Evolutionary conservation across 1,284 basidiomycete genomes (phyloP).

Genomic region (Rhizoctonia solani): DNA sequence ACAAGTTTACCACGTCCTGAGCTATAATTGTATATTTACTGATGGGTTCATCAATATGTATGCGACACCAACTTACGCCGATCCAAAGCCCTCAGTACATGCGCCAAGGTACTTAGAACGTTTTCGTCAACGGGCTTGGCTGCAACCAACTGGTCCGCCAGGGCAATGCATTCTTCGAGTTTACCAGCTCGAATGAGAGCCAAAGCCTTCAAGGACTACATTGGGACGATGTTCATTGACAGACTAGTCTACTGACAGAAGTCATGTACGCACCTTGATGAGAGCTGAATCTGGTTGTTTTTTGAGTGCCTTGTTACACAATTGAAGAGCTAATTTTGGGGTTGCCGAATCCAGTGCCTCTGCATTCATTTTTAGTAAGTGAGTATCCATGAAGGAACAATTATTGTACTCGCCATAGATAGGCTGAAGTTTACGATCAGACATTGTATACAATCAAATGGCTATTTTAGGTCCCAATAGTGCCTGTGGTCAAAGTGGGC

Average conservation of each 20-base stretch:
- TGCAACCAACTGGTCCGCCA: constrained; percentile 78
- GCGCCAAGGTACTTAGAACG: constrained; percentile 76
- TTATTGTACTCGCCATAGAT: constrained; percentile 20
- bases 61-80: constrained; percentile 59
- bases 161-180: constrained; percentile 73
- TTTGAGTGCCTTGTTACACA: constrained; percentile 83
- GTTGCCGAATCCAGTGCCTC: constrained; percentile 82
- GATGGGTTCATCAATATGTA: constrained; percentile 19
- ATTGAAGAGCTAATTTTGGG: constrained; percentile 79
- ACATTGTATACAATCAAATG: not conserved
- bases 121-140: constrained; percentile 68
- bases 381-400: not conserved
- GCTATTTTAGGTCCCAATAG: not conserved
- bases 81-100: constrained; percentile 74
- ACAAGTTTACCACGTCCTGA: constrained; percentile 43
- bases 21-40: constrained; percentile 23
- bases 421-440: constrained; percentile 31
- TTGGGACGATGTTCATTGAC: not conserved
- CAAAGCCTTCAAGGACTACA: constrained; percentile 78
- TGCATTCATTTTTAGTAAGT: constrained; percentile 44
- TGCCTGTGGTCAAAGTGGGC: not conserved
- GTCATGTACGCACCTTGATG: constrained; percentile 59
- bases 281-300: constrained; percentile 72
- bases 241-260: constrained; percentile 2
- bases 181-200: constrained; percentile 80